phyloP scores from a whole-genome alignment of 306 rosid species.

The Gynostemma pentaphyllum region DNA sequence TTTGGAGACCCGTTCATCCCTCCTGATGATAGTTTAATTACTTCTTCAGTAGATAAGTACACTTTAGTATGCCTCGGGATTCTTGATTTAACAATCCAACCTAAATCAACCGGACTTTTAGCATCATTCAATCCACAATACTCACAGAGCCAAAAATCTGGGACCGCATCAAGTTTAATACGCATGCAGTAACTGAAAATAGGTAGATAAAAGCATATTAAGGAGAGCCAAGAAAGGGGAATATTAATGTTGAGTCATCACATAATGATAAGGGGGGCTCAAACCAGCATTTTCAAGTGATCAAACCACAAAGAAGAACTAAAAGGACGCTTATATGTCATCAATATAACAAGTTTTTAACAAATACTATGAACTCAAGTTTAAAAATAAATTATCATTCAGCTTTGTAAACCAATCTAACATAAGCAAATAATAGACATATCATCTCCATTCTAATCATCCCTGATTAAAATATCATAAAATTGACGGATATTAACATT shows the following conservation, averaged over 20 bases:
- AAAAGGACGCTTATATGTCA: not conserved
- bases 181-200: slow-evolving; percentile 59
- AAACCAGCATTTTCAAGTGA: not conserved
- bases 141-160: slow-evolving; percentile 47
- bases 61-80: slow-evolving; percentile 15
- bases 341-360: not conserved
- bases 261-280: not conserved
- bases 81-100: slow-evolving; percentile 16
- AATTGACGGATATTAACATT: too few species aligned
- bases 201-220: slow-evolving; percentile 9
- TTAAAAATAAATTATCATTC: not conserved
- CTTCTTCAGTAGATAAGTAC: slow-evolving; percentile 48
- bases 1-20: slow-evolving; percentile 13
- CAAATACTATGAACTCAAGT: slow-evolving; percentile 6
- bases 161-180: not conserved
- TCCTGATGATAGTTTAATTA: slow-evolving; percentile 32
- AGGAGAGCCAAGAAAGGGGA: slow-evolving; percentile 4
- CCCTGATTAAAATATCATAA: too few species aligned
- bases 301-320: not conserved
- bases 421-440: not conserved
- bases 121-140: slow-evolving; percentile 19
- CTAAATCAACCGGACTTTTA: slow-evolving; percentile 10
- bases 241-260: not conserved
- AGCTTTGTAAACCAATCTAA: not conserved
- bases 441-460: not conserved